Evolutionary conservation across 1,139 yeast species (phyloP), one percentile per base, ranked within the genome.

Genomic region (Wickerhamiella pararugosa): DNA sequence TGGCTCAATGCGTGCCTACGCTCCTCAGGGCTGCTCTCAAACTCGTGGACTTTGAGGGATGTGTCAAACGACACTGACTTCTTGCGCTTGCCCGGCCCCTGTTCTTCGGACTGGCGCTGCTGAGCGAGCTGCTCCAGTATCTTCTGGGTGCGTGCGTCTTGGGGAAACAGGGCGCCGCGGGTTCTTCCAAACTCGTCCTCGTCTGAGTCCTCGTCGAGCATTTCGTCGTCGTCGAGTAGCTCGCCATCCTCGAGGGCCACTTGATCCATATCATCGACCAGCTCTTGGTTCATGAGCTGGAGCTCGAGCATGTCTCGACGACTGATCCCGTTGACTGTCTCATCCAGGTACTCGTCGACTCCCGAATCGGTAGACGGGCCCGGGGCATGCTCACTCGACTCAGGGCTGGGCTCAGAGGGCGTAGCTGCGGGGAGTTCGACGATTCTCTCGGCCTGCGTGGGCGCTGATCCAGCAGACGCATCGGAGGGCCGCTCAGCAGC

Each of bases 241-340:
- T 64, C 69, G 39, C 66, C 67, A 7, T 58, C 64, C 5, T 60
- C 63, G 15, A 61, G 57, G 49, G 5, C 37, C 6, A 25, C 6
- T 3, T 25, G 30, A 8, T 6, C 55, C 25, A 61, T 57, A 48
- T 7, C 71, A 33, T 64, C 71, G 30, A 75, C 52, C 11, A 38
- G 41, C 29, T 38, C 41, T 15, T 74, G 74, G 48, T 70, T 73
- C 3, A 78, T 53, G 7, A 70, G 45, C 42, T 70, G 73, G 3
- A 79, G 60, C 34, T 67, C 66, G 7, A 69, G 58, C 42, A 79
- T 64, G 46, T 77, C 80, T 6, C 71, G 68, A 0, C 71, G 65
- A 45, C 44, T 37, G 6, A 45, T 37, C 10, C 47, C 43, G 7
- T 44, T 35, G 35, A 38, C 41, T 25, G 41, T 30, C 41, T 30